Percentiles rank a stretch among this genome's conserved stretches.
phyloP scores from a whole-genome alignment of 352 stramenopile genomes.

The Phytophthora fragariaefolia region DNA sequence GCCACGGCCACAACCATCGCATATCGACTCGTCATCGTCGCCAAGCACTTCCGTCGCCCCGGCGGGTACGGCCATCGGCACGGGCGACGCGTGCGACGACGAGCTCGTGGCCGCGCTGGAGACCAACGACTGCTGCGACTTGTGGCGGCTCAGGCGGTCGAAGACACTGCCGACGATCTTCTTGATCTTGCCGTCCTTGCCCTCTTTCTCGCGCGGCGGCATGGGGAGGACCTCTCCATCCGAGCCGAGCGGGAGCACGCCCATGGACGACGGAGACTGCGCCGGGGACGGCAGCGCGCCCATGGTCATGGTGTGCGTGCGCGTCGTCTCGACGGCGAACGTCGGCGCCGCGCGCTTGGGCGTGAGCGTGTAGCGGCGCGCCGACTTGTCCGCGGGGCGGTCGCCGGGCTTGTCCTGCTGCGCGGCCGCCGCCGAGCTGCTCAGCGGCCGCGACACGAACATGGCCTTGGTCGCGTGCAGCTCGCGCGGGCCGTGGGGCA shows the following conservation, averaged over 20 bases:
- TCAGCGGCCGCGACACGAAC: conserved; percentile 66
- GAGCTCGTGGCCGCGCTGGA: conserved; percentile 20
- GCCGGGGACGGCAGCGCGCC: conserved; percentile 40
- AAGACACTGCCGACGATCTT: conserved; percentile 81
- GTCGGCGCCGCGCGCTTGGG: conserved; percentile 37
- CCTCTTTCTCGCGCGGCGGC: conserved; percentile 33
- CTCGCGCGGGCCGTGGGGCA: conserved; percentile 63
- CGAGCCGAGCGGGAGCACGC: conserved; percentile 26
- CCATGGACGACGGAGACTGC: conserved; percentile 36
- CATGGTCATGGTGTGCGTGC: conserved; percentile 43
- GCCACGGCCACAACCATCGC: conserved; percentile 67
- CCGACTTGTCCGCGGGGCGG: conserved; percentile 30
- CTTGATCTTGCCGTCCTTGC: conserved; percentile 76
- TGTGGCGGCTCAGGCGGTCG: conserved; percentile 73
- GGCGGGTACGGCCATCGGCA: conserved; percentile 14
- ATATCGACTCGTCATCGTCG: conserved; percentile 66
- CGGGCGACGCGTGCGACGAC: conserved; percentile 28
- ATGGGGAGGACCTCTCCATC: conserved; percentile 34
- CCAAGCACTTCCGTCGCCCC: conserved; percentile 15
- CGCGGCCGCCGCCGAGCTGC: conserved; percentile 24
- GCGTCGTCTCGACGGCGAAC: conserved; percentile 43
- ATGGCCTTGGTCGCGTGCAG: conserved; percentile 74
- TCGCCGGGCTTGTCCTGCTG: conserved; percentile 26
- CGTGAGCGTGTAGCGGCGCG: conserved; percentile 45
- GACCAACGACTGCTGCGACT: conserved; percentile 46